phyloP scores from a whole-genome alignment of 495 filamentous ascomycete genomes.

The Staphylotrichum tortipilum region DNA sequence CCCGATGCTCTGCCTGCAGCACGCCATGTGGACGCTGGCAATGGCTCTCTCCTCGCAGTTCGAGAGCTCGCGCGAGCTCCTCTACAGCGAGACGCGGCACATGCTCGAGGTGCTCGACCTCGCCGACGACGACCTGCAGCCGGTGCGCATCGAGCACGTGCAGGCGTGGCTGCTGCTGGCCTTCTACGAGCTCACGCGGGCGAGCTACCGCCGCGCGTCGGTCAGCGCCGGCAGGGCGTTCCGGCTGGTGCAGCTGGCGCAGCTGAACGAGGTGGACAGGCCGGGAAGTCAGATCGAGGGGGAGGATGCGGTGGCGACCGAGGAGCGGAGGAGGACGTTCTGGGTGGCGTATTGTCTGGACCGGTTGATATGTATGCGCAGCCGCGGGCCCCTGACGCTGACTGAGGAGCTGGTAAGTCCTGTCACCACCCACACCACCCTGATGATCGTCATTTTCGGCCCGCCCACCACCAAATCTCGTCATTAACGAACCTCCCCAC shows the following conservation, averaged over 20 bases:
- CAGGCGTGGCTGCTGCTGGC: constrained; percentile 49
- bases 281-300: constrained; percentile 14
- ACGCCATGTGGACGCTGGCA: constrained; percentile 50
- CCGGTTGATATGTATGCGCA: constrained; percentile 41
- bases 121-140: constrained; percentile 17
- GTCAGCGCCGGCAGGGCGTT: constrained; percentile 48
- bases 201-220: constrained; percentile 40
- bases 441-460: constrained; percentile 7
- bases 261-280: constrained; percentile 43
- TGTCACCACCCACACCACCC: background rate
- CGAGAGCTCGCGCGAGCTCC: constrained; percentile 32
- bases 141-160: constrained; percentile 34
- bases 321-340: constrained; percentile 46
- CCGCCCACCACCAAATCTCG: background rate
- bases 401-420: constrained; percentile 41
- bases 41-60: constrained; percentile 47
- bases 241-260: constrained; percentile 43
- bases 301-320: constrained; percentile 25
- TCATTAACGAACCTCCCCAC: constrained; percentile 7
- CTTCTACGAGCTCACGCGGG: constrained; percentile 45
- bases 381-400: constrained; percentile 40
- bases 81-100: constrained; percentile 42
- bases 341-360: constrained; percentile 52
- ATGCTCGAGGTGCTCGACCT: constrained; percentile 36
- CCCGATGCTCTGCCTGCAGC: constrained; percentile 38